Base-by-base conservation (phyloP, 441 rosid genomes). In the Croton laevigatus region DNA sequence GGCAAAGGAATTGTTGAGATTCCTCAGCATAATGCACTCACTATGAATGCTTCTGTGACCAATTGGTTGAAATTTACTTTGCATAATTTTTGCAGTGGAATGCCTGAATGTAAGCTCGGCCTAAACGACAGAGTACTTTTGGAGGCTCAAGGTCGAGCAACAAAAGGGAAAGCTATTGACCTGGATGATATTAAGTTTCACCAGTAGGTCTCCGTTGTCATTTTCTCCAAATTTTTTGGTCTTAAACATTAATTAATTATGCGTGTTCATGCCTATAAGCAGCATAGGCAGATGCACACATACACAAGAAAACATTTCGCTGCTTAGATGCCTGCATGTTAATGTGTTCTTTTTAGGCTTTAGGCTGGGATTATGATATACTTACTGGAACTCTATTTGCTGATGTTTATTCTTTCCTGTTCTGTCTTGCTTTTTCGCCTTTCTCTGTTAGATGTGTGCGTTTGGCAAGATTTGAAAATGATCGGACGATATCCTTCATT, bases 81-180 rank as follows among this genome's bases (percentile, higher is more conserved):
- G 40, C 40, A 57, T 76, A 44, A 27, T 78, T 68, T 45, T 75
- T 86, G 72, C 81, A 93, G 98, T 81, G 99, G 99, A 71, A 93
- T 96, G 99, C 99, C 98, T 17, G 99, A 96, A 86, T 93, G 99
- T 79, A 95, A 95, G 81, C 85, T 95, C 80, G 98, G 98, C 69
- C 81, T 94, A 59, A 94, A 94, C 80, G 98, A 94, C 80, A 88
- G 97, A 86, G 86, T 95, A 71, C 76, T 95, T 71, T 76, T 95
- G 86, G 99, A 95, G 83, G 99, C 98, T 60, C 98, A 95, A 79
- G 98, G 98, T 65, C 88, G 95, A 48, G 77, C 97, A 63, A 93
- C 97, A 58, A 95, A 93, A 81, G 99, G 99, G 65, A 95, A 95
- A 84, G 93, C 98, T 54, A 93, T 95, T 66, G 99, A 95, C 78